Conservation (phyloP, 2,329 filamentous ascomycete genomes). For the Emmonsiellopsis sp. region DNA sequence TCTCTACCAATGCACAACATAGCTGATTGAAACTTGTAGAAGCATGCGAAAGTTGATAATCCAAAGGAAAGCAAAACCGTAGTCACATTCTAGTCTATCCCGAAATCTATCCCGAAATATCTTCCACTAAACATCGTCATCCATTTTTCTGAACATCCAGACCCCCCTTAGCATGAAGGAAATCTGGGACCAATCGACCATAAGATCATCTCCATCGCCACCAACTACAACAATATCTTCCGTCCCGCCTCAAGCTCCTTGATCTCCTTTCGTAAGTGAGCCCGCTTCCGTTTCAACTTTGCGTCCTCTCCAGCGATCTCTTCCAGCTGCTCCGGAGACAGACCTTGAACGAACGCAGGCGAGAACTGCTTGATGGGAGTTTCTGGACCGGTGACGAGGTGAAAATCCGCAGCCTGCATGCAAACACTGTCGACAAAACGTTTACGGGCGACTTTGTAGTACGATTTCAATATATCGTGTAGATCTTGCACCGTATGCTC, state of each 20-base stretch:
- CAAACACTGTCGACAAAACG: constrained; percentile 56
- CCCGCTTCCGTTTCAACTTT: constrained; percentile 31
- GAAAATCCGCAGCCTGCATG: constrained; percentile 48
- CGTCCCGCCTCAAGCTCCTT: constrained; percentile 28
- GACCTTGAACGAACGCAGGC: constrained; percentile 39
- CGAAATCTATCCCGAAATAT: no score
- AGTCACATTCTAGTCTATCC: no score
- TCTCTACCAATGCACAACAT: no score
- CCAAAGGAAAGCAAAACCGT: no score
- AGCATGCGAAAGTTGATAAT: no score
- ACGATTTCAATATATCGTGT: constrained; percentile 51
- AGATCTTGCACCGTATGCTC: constrained; percentile 42
- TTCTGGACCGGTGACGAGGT: constrained; percentile 40
- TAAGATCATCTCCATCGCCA: no score
- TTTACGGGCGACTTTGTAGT: constrained; percentile 53
- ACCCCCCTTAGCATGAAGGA: no score
- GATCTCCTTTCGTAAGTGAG: constrained; percentile 38
- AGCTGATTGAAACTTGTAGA: no score
- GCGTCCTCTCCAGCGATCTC: constrained; percentile 51
- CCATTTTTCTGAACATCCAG: no score
- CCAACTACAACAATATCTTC: not conserved
- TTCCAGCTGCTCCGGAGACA: constrained; percentile 43
- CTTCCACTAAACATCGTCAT: no score
- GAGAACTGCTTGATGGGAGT: constrained; percentile 48
- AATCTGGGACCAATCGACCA: no score